phyloP scores from a whole-genome alignment of 192 early-diverging fungal species.

The Podila epigama region DNA sequence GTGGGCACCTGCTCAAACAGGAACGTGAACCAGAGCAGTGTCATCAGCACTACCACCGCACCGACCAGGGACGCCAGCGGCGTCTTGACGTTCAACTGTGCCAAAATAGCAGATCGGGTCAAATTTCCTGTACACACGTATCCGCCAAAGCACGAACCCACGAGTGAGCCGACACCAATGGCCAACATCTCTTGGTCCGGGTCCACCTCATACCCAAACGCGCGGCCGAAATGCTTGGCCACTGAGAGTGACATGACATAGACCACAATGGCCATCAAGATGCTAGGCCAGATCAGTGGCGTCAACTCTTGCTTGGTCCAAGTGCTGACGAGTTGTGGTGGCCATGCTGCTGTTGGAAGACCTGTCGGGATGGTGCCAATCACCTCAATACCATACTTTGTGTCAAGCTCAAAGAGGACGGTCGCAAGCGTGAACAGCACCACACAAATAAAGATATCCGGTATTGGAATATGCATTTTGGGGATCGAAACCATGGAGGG shows the following conservation, averaged over 20 bases:
- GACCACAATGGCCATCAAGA: slow-evolving; percentile 40
- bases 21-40: slow-evolving; percentile 37
- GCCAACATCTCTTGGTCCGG: slow-evolving; percentile 52
- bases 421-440: slow-evolving; percentile 39
- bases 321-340: slow-evolving; percentile 1
- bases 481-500: neutral
- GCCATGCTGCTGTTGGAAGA: slow-evolving; percentile 28
- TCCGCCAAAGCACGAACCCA: slow-evolving; percentile 45
- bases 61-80: slow-evolving; percentile 31
- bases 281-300: slow-evolving; percentile 31
- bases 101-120: slow-evolving; percentile 36
- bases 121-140: slow-evolving; percentile 43
- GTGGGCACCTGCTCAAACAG: slow-evolving; percentile 42
- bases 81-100: slow-evolving; percentile 34
- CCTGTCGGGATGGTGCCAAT: slow-evolving; percentile 46
- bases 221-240: slow-evolving; percentile 40
- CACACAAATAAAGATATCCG: slow-evolving; percentile 45
- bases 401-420: slow-evolving; percentile 31
- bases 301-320: slow-evolving; percentile 11
- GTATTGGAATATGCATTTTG: slow-evolving; percentile 42
- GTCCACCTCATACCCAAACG: slow-evolving; percentile 42
- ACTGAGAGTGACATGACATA: slow-evolving; percentile 52
- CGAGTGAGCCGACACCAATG: slow-evolving; percentile 30
- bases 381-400: slow-evolving; percentile 23
- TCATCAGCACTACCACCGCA: slow-evolving; percentile 33